Percentiles rank a stretch among this genome's conserved stretches.
phyloP scores from a whole-genome alignment of 768 basidiomycete genomes.

The Cystofilobasidium ferigula region DNA sequence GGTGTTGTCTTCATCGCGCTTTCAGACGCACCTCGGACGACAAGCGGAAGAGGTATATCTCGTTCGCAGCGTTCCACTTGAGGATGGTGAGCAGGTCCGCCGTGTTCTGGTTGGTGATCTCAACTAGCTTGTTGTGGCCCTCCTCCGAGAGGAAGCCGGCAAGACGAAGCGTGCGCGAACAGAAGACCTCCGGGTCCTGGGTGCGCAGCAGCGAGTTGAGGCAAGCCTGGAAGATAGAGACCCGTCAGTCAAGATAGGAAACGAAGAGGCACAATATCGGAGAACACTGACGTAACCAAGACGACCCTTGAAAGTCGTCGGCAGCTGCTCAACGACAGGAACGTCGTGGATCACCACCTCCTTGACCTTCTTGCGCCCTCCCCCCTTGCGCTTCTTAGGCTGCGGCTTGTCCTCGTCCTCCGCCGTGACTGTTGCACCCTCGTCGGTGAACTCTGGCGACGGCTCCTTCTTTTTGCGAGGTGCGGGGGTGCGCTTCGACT shows the following conservation, averaged over 20 bases:
- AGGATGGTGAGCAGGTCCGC: conserved; percentile 62
- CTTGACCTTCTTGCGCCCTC: conserved; percentile 5
- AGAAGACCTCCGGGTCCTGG: conserved; percentile 51
- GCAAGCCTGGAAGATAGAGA: conserved; percentile 49
- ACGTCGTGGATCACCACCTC: conserved; percentile 29
- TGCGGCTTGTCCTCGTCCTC: conserved; percentile 13
- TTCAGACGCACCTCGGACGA: conserved; percentile 39
- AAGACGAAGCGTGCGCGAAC: conserved; percentile 38
- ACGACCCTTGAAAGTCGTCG: conserved; percentile 29
- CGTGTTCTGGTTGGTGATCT: conserved; percentile 63
- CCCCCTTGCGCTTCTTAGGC: conserved; percentile 22
- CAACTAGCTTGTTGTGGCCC: conserved; percentile 70
- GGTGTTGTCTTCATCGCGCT: not conserved
- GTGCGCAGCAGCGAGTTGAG: conserved; percentile 70
- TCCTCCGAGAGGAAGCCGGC: conserved; percentile 61
- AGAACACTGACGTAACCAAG: conserved; percentile 30
- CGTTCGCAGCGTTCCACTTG: conserved; percentile 80
- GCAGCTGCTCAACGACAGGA: conserved; percentile 29
- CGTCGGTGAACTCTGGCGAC: conserved; percentile 6
- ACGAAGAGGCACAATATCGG: not conserved
- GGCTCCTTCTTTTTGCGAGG: conserved; percentile 14
- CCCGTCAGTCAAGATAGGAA: too few relatives aligned
- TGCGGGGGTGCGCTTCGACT: not conserved
- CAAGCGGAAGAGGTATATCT: conserved; percentile 22
- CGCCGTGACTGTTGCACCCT: not conserved